These are phyloP conservation scores for Daldinia childiae DNA, from an alignment of 495 filamentous ascomycete species.

Conservation along the genomic window DNA sequence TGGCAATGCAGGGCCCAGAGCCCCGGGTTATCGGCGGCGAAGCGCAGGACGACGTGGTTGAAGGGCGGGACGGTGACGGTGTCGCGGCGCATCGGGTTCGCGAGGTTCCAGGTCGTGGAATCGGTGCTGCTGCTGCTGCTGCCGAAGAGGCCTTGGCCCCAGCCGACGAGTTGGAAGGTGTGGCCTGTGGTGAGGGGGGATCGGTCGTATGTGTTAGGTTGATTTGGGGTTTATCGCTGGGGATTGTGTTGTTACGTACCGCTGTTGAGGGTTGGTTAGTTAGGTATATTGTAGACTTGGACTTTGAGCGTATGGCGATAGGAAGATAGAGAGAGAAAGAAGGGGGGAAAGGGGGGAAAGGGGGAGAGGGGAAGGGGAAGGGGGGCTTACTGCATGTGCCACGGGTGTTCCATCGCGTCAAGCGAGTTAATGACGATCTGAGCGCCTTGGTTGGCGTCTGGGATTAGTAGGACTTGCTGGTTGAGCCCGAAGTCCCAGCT, in stretches of 20 bases:
- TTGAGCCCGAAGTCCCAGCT: conserved; percentile 48
- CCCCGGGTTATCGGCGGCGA: conserved; percentile 47
- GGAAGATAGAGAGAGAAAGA: no score
- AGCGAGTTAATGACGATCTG: conserved; percentile 71
- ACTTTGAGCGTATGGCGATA: background rate
- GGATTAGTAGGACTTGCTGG: conserved; percentile 52
- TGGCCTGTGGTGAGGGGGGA: no score
- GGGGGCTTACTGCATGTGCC: conserved; percentile 46
- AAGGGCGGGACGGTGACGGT: conserved; percentile 44
- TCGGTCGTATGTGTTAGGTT: no score
- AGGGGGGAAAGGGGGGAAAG: background rate
- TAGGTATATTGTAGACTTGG: background rate
- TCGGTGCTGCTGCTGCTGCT: conserved; percentile 1
- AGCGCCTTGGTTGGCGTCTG: conserved; percentile 72
- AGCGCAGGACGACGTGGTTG: conserved; percentile 46
- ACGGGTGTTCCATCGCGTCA: conserved; percentile 62
- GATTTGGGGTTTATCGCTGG: no score
- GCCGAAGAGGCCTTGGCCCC: conserved; percentile 44
- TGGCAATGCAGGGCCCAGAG: conserved; percentile 51
- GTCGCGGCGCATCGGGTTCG: conserved; percentile 49
- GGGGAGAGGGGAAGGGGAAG: background rate
- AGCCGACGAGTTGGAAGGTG: conserved; percentile 49
- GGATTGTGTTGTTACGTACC: no score
- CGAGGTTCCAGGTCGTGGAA: conserved; percentile 34
- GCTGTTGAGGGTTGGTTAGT: conserved; percentile 1